Conservation (phyloP, 2,329 filamentous ascomycete genomes). For the Diaporthe citriasiana region DNA sequence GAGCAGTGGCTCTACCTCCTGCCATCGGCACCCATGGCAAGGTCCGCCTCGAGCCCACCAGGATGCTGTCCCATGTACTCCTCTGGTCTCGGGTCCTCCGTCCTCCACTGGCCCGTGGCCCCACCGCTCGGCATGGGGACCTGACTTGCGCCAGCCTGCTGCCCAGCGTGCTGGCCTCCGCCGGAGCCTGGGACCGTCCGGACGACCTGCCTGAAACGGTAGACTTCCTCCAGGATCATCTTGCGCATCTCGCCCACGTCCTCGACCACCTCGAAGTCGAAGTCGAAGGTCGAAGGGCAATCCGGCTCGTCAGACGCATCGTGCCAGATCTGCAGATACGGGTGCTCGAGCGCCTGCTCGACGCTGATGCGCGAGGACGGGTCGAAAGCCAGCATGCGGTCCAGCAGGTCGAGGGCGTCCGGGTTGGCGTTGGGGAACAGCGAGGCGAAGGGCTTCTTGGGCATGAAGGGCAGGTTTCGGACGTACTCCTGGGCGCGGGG, state of each 20-base stretch:
- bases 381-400: constrained; percentile 98
- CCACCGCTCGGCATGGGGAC: constrained; percentile 67
- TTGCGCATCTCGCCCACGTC: constrained; percentile 95
- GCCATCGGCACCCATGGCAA: constrained; percentile 72
- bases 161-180: constrained; percentile 47
- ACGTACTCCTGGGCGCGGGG: constrained; percentile 98
- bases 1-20: constrained; percentile 45
- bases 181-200: constrained; percentile 62
- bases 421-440: constrained; percentile 97
- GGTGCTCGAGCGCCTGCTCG: constrained; percentile 95
- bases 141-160: constrained; percentile 55
- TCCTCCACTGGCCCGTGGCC: constrained; percentile 64
- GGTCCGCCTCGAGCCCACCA: constrained; percentile 70
- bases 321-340: constrained; percentile 98
- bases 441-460: constrained; percentile 88
- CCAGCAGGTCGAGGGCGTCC: constrained; percentile 93
- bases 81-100: constrained; percentile 72
- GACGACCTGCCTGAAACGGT: constrained; percentile 80
- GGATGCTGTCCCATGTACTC: constrained; percentile 65
- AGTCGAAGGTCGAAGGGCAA: constrained; percentile 96
- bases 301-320: constrained; percentile 95
- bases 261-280: constrained; percentile 97
- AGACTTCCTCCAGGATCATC: constrained; percentile 97
- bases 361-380: constrained; percentile 93
- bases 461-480: constrained; percentile 94